Evolutionary conservation across 441 rosid genomes (phyloP).

Genomic region (Eruca vesicaria): DNA sequence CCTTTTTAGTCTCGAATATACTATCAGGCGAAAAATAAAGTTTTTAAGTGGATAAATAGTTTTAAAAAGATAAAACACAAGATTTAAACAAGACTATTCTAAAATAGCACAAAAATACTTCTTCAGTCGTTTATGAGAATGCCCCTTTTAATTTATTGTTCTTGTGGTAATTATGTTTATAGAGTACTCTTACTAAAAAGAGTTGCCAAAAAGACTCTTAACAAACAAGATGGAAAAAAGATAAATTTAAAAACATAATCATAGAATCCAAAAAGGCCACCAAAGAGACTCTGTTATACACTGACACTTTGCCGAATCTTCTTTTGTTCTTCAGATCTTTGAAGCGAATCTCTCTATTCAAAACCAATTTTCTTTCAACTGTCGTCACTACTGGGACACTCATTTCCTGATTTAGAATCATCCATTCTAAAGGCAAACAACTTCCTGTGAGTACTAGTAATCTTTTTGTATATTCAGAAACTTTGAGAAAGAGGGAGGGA

Average conservation of each 20-base stretch:
- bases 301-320: not conserved
- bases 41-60: not conserved
- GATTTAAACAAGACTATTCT: not conserved
- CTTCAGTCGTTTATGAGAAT: not conserved
- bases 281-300: not conserved
- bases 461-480: not conserved
- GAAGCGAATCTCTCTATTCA: not conserved
- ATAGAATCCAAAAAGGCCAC: not conserved
- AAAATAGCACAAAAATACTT: not conserved
- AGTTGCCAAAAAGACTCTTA: not conserved
- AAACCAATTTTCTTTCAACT: constrained; percentile 1
- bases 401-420: constrained; percentile 21
- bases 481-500: not conserved
- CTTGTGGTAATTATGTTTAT: not conserved
- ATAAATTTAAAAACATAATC: not conserved
- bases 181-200: not conserved
- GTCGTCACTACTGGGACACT: constrained; percentile 24
- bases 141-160: not conserved
- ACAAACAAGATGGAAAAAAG: not conserved
- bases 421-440: constrained; percentile 5
- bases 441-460: not conserved
- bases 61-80: not conserved
- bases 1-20: not conserved
- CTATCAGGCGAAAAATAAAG: not conserved
- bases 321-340: constrained; percentile 10